phyloP scores from a whole-genome alignment of 2,329 filamentous ascomycete genomes.

The Aureobasidium sp. region DNA sequence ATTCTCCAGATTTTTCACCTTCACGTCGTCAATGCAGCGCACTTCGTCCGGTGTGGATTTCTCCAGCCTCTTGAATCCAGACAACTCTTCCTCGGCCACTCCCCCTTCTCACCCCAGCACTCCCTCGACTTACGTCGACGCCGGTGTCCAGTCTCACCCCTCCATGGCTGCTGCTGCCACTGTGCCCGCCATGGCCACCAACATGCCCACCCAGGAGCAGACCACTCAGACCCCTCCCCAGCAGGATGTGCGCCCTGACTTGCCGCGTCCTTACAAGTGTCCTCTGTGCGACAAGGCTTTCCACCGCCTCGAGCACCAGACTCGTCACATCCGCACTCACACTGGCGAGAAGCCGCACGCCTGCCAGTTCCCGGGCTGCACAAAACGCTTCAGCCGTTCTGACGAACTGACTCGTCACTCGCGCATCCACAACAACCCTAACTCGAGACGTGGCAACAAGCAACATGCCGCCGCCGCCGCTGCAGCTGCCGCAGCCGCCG shows the following conservation, averaged over 20 bases:
- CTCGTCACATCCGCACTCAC: conserved; percentile 86
- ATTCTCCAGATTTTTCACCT: conserved; percentile 12
- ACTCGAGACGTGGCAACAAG: conserved; percentile 90
- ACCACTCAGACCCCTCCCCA: conserved; percentile 43
- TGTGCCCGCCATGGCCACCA: conserved; percentile 42
- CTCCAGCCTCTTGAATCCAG: conserved; percentile 66
- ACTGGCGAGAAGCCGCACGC: conserved; percentile 97
- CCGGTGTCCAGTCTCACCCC: conserved; percentile 14
- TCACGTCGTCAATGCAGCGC: conserved; percentile 53
- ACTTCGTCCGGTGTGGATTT: conserved; percentile 67
- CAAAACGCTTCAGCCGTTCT: conserved; percentile 92
- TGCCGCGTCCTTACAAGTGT: conserved; percentile 96
- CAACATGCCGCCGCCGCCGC: conserved; percentile 55
- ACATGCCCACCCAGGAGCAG: conserved; percentile 60
- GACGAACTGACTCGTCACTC: conserved; percentile 96
- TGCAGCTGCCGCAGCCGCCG: conserved; percentile 47
- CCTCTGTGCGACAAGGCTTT: conserved; percentile 98
- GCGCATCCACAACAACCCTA: conserved; percentile 97
- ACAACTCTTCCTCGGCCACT: conserved; percentile 27
- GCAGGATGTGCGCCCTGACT: conserved; percentile 64
- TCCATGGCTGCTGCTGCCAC: conserved; percentile 40
- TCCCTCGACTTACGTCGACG: conserved; percentile 19
- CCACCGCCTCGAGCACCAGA: conserved; percentile 94
- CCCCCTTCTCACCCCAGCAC: conserved; percentile 40
- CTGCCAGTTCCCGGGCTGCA: conserved; percentile 91